Base-by-base conservation (phyloP, 1,284 basidiomycete species). In the Mycosarcoma mackinlayi region DNA sequence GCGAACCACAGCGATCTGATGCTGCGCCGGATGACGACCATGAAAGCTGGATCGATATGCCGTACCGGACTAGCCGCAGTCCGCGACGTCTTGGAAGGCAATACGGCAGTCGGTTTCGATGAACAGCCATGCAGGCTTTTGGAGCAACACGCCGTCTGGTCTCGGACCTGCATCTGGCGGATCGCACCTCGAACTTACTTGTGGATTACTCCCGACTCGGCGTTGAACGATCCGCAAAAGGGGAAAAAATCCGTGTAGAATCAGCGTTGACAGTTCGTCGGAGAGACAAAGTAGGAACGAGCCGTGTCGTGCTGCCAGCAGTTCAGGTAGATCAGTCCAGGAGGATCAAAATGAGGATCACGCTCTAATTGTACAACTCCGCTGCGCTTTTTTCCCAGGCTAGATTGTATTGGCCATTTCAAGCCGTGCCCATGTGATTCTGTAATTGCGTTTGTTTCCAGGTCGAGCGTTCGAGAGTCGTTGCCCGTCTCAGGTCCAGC, bases 321-420 rank as follows among this genome's bases (percentile, higher is more conserved):
- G n/a, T n/a, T n/a, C n/a, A n/a, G n/a, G n/a, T n/a, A n/a, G n/a
- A 34, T 34, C 13, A 34, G 18, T 16, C 23, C 18, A n/a, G n/a
- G n/a, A n/a, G n/a, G n/a, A n/a, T n/a, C n/a, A n/a, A n/a, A n/a
- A n/a, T n/a, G n/a, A n/a, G n/a, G n/a, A n/a, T n/a, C n/a, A n/a
- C n/a, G n/a, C n/a, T 39, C 18, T 35, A 14, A n/a, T 51, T 25
- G 41, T 42, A 8, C 19, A 27, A n/a, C 18, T 33, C 14, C 23
- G 37, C n/a, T 21, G 1, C 7, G 6, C 4, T 23, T 41, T 38
- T 52, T 52, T 52, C 49, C 49, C 49, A 52, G 39, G 49, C 21
- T 42, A 18, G 13, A 6, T 34, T 42, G 49, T 34, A 52, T 52
- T 53, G 24, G 6, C 18, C 16, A 44, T 28, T 38, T 39, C 27